Percentiles rank a stretch among this genome's conserved stretches.
These are phyloP conservation scores for Phyllosticta paracitricarpa DNA, from an alignment of 2,329 filamentous ascomycete species.

Conservation along the genomic window DNA sequence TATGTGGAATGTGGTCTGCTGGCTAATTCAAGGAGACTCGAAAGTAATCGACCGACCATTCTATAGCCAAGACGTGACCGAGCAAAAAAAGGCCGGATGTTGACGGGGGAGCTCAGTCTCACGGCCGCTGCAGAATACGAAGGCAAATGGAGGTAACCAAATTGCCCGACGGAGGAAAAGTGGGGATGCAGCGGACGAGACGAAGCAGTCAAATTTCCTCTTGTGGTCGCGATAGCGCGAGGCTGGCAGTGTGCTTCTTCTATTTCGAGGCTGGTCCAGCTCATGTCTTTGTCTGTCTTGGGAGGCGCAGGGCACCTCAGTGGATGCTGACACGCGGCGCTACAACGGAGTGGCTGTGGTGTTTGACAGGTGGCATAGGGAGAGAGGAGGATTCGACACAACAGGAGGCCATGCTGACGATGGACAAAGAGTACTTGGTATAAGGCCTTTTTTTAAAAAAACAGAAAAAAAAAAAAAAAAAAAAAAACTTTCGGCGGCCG, in stretches of 20 bases:
- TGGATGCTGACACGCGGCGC: neutral
- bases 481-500: neutral
- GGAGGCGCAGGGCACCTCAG: neutral
- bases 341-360: neutral
- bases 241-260: neutral
- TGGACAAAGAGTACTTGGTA: neutral
- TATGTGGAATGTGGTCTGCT: too few species aligned
- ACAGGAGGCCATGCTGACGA: neutral
- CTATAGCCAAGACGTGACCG: too few species aligned
- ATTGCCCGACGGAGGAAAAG: neutral
- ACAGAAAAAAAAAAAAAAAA: too few species aligned
- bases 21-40: too few species aligned
- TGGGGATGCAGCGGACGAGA: neutral
- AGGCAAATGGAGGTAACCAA: neutral
- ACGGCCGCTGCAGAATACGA: neutral
- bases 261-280: neutral
- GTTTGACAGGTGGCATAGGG: neutral
- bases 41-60: too few species aligned
- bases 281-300: neutral
- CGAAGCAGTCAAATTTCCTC: neutral
- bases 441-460: too few species aligned
- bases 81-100: neutral
- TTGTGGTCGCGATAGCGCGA: neutral
- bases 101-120: neutral
- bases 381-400: neutral